Base-by-base conservation (phyloP, 176 grass and related monocot species). In the Zoysia pacifica region DNA sequence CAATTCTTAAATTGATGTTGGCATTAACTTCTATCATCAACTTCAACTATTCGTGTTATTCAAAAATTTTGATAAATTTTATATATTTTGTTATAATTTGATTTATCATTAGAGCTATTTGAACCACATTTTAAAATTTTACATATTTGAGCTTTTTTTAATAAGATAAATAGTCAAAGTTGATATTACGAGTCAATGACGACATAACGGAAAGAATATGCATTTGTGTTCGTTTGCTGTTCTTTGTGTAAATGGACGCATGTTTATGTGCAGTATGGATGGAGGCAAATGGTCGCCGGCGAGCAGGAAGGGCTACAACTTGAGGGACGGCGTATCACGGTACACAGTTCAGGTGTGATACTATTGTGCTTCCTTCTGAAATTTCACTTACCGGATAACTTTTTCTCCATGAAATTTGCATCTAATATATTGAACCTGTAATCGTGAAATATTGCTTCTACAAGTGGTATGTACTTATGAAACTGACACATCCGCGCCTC, bases 251-350 rank as follows among this genome's bases (percentile, higher is more conserved):
- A 74, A 48, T 48, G 63, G 36, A 42, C 75, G 54, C 59, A 36
- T 53, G 65, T 68, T 36, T 65, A 5, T 50, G 69, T 77, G 63
- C 65, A 97, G 94, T 66, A 97, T 97, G 91, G 89, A 94, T 82
- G 94, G 94, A 18, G 94, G 94, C 3, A 79, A 77, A 80, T 97
- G 94, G 94, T 88, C 94, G 1, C 4, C 89, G 0, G 91, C 89
- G 5, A 97, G 91, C 79, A 86, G 94, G 79, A 84, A 90, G 20
- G 83, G 73, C 76, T 97, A 94, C 77, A 97, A 94, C 55, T 39
- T 97, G 64, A 82, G 94, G 52, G 94, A 97, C 50, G 91, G 76
- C 54, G 79, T 97, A 58, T 86, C 91, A 10, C 91, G 94, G 19
- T 97, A 91, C 82, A 94, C 89, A 1, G 87, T 94, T 48, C 94